Base-by-base conservation (phyloP, 2,329 filamentous ascomycete species). In the Fusarium penzigii region DNA sequence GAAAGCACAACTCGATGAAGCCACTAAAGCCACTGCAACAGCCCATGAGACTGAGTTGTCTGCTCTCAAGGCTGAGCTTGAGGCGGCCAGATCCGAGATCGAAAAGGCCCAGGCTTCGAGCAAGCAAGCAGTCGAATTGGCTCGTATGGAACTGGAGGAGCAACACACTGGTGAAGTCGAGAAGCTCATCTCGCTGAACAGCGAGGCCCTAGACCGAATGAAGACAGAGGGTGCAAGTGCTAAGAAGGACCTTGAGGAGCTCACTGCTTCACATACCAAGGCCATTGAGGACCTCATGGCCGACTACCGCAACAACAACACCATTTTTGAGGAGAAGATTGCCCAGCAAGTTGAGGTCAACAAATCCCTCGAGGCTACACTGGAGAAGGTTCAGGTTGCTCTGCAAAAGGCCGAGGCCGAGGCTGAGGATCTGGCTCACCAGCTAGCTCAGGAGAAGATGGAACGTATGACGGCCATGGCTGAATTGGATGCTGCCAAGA, bases 401-500 rank as follows among this genome's bases (percentile, higher is more conserved):
- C 69, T 82, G 14, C 69, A 66, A 46, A 77, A 78, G 63, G 66
- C 74, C 3, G 71, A 80, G 56, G 68, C 72, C 29, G 82, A 85
- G 58, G 66, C 75, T 32, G 74, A 77, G 56, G 73, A 77, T 20
- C 67, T 84, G 56, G 75, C 77, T 49, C 78, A 79, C 60, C 75
- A 80, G 60, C 78, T 85, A 40, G 82, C 80, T 2, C 74, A 79
- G 44, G 80, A 81, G 58, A 85, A 85, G 74, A 83, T 84, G 73
- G 79, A 79, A 49, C 82, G 82, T 54, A 79, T 82, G 53, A 80
- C 78, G 51, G 78, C 82, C 10, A 76, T 82, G 67, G 83, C 83
- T 17, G 83, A 85, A 46, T 75, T 87, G 14, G 84, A 87, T 54
- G 81, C 81, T 8, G 69, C 74, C 42, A 79, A 76, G 70, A 84